phyloP scores from a whole-genome alignment of 495 filamentous ascomycete genomes.

The Xylaria bambusicola region DNA sequence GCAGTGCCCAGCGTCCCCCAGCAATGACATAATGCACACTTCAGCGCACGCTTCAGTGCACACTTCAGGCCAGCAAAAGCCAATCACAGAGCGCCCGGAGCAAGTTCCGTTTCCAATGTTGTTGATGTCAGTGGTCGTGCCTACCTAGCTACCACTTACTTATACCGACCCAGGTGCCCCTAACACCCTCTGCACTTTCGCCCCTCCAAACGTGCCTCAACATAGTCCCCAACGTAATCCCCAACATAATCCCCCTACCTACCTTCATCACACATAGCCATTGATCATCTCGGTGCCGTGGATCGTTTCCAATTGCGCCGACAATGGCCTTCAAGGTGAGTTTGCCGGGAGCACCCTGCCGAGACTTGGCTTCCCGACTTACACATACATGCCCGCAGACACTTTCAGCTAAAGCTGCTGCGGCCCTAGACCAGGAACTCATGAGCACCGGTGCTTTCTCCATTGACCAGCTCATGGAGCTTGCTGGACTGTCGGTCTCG shows the following conservation, averaged over 20 bases:
- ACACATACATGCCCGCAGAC: constrained; percentile 56
- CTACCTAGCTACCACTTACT: too few relatives aligned
- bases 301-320: not conserved
- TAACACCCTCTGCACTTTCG: too few relatives aligned
- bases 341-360: not conserved
- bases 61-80: constrained; percentile 8
- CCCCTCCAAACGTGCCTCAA: constrained; percentile 7
- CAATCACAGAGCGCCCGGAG: constrained; percentile 20
- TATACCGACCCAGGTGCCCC: too few relatives aligned
- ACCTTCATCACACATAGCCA: not conserved
- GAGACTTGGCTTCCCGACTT: constrained; percentile 17
- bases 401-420: constrained; percentile 82
- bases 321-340: constrained; percentile 53
- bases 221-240: not conserved
- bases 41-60: too few relatives aligned
- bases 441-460: constrained; percentile 93
- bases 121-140: constrained; percentile 31
- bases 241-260: not conserved
- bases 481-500: constrained; percentile 89
- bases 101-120: not conserved
- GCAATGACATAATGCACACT: too few relatives aligned
- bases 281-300: not conserved
- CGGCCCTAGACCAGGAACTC: constrained; percentile 86
- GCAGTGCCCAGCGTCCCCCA: not conserved
- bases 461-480: constrained; percentile 95